These are phyloP conservation scores for Halophytophthora polymorphica DNA, from an alignment of 352 stramenopile genomes.

Conservation along the genomic window DNA sequence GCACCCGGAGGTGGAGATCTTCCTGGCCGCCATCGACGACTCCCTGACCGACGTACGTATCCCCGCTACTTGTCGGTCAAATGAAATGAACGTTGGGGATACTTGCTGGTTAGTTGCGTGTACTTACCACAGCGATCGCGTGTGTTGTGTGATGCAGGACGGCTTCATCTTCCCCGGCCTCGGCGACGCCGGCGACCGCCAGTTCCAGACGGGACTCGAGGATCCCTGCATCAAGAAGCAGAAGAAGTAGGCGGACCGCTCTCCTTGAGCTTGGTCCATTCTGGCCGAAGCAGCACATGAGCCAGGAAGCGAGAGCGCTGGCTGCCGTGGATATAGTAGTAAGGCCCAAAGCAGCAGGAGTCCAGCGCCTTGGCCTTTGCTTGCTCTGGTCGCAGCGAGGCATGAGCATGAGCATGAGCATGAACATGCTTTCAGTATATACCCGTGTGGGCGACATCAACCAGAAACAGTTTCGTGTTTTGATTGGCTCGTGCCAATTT, in stretches of 20 bases:
- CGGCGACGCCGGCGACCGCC: conserved; percentile 76
- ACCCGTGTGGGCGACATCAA: too few species aligned
- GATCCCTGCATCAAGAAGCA: conserved; percentile 50
- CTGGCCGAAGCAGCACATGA: too few species aligned
- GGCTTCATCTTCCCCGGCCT: conserved; percentile 82
- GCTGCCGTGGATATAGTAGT: too few species aligned
- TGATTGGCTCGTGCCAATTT: too few species aligned
- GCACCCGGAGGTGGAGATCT: conserved; percentile 77
- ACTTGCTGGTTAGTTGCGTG: background rate
- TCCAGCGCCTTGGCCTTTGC: too few species aligned
- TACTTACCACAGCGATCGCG: background rate
- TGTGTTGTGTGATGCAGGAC: conserved; percentile 34
- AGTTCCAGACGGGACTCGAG: conserved; percentile 76
- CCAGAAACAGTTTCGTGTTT: too few species aligned
- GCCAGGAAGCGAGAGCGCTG: too few species aligned
- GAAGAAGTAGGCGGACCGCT: conserved; percentile 32
- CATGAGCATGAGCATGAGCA: too few species aligned
- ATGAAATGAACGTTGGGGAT: too few species aligned
- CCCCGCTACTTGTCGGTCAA: background rate
- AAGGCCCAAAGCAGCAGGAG: too few species aligned
- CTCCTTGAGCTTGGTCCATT: background rate
- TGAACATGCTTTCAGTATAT: too few species aligned
- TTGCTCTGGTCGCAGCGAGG: too few species aligned
- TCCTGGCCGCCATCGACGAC: conserved; percentile 76
- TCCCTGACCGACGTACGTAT: conserved; percentile 59